Percentiles rank a stretch among this genome's conserved stretches.
These are phyloP conservation scores for Cerioporus squamosus DNA, from an alignment of 1,284 basidiomycete genomes.

Conservation along the genomic window DNA sequence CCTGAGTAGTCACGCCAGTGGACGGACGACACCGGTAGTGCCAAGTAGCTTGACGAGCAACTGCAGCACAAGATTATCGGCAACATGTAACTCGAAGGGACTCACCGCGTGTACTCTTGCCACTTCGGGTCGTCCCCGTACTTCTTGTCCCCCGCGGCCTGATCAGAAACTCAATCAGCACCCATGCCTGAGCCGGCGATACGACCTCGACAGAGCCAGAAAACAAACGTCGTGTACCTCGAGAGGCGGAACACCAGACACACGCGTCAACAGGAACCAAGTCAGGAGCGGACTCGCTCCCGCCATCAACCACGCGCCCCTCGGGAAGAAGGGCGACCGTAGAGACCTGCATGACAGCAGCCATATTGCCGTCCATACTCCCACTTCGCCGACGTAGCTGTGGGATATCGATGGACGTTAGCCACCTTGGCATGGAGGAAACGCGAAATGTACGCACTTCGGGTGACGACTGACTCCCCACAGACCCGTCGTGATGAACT, in stretches of 20 bases:
- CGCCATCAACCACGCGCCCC: constrained; percentile 49
- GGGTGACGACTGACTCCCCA: constrained; percentile 80
- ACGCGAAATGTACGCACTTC: constrained; percentile 52
- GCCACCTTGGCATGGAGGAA: constrained; percentile 1
- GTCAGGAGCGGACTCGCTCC: constrained; percentile 70
- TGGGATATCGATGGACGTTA: constrained; percentile 17
- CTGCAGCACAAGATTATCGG: no score
- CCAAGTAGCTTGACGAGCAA: no score
- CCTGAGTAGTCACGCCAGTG: no score
- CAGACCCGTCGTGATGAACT: constrained; percentile 73
- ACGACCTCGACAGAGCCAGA: neutral
- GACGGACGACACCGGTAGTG: no score
- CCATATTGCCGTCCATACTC: constrained; percentile 76
- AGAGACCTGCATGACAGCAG: constrained; percentile 58
- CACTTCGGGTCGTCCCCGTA: constrained; percentile 68
- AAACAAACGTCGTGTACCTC: constrained; percentile 43
- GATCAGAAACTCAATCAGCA: neutral
- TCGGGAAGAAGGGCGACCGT: constrained; percentile 49
- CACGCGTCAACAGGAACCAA: constrained; percentile 55
- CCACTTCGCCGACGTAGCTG: constrained; percentile 81
- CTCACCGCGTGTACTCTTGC: constrained; percentile 69
- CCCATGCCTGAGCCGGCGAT: neutral
- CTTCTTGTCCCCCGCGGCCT: constrained; percentile 63
- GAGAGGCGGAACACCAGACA: constrained; percentile 73
- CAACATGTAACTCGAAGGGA: constrained; percentile 1